Evolutionary conservation across 495 filamentous ascomycete genomes (phyloP), one percentile per base, ranked within the genome.

Genomic region (Xylaria cubensis): DNA sequence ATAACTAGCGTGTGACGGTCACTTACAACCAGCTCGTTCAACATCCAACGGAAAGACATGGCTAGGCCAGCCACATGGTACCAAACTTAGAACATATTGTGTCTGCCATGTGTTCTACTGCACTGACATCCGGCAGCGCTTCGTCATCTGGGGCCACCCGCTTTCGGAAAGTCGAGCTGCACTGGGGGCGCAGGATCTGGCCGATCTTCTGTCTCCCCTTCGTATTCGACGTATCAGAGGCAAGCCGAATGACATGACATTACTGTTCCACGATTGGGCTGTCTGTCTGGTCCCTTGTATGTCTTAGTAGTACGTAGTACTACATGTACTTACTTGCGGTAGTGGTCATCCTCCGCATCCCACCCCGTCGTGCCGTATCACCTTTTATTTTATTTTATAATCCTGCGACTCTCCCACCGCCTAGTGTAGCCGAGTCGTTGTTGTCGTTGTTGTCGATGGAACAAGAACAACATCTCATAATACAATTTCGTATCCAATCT

Each of bases 191-290:
- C 42, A 39, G 36, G 36, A 39, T 39, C 36, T 39, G 36, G 36
- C 6, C 36, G 36, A 39, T 39, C 36, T 39, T 29, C 36, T 39
- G 36, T 19, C 50, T n/a, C 39, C 34, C 19, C 55, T 36, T 36
- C 55, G 26, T 59, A 59, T 15, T 50, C 69, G 76, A 76, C 76
- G 76, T 78, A 78, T 78, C 76, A 78, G 76, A 70, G 67, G 74
- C 76, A 71, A 62, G 68, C 36, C 70, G 76, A 74, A 73, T 76
- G 62, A 32, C 63, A 65, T 65, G 50, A 62, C 67, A 75, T 74
- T 76, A 78, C 69, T 58, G 44, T 69, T 42, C 73, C 67, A 61
- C 71, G 50, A 70, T 29, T 44, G 34, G 24, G 15, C 4, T 48
- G 24, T 2, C 15, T 48, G 44, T n/a, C 13, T 19, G 44, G 44